These are phyloP conservation scores for Esteya vermicola DNA, from an alignment of 2,329 filamentous ascomycete genomes.

Conservation along the genomic window DNA sequence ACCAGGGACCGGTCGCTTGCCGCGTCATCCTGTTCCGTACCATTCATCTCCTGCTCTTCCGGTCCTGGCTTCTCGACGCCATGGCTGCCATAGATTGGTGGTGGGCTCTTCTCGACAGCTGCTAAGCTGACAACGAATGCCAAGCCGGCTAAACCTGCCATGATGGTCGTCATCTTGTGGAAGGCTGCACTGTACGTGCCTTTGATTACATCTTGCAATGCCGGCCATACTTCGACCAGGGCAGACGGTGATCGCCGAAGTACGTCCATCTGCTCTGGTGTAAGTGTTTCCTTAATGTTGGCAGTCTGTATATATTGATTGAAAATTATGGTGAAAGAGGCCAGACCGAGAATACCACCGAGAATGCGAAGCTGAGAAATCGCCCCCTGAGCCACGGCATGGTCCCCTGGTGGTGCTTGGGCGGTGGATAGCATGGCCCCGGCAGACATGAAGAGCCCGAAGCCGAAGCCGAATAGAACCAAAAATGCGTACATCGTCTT, in stretches of 20 bases:
- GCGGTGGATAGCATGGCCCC: slow-evolving; percentile 44
- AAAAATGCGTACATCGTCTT: slow-evolving; percentile 38
- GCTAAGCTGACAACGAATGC: slow-evolving; percentile 10
- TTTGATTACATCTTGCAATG: slow-evolving; percentile 7
- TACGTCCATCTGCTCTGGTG: slow-evolving; percentile 8
- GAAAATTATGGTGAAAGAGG: slow-evolving; percentile 44
- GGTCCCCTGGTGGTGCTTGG: slow-evolving; percentile 30
- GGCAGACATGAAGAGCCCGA: slow-evolving; percentile 42
- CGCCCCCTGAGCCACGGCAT: slow-evolving; percentile 44
- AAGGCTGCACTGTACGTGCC: slow-evolving; percentile 10
- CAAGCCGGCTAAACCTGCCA: slow-evolving; percentile 7
- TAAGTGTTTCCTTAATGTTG: slow-evolving; percentile 2
- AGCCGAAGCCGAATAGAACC: slow-evolving; percentile 41
- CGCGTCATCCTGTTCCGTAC: slow-evolving; percentile 7
- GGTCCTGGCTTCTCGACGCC: neutral
- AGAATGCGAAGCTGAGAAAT: slow-evolving; percentile 45
- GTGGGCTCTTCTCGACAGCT: slow-evolving; percentile 11
- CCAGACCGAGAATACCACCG: slow-evolving; percentile 44
- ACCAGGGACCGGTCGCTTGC: slow-evolving; percentile 8
- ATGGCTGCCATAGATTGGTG: slow-evolving; percentile 9
- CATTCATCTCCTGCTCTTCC: slow-evolving; percentile 2
- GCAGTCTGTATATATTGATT: slow-evolving; percentile 25
- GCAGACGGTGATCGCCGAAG: slow-evolving; percentile 12
- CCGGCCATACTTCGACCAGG: slow-evolving; percentile 9
- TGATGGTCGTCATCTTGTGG: slow-evolving; percentile 8